Percentiles rank a stretch among this genome's conserved stretches.
phyloP scores from a whole-genome alignment of 306 rosid genomes.

The Cyamopsis tetragonoloba region DNA sequence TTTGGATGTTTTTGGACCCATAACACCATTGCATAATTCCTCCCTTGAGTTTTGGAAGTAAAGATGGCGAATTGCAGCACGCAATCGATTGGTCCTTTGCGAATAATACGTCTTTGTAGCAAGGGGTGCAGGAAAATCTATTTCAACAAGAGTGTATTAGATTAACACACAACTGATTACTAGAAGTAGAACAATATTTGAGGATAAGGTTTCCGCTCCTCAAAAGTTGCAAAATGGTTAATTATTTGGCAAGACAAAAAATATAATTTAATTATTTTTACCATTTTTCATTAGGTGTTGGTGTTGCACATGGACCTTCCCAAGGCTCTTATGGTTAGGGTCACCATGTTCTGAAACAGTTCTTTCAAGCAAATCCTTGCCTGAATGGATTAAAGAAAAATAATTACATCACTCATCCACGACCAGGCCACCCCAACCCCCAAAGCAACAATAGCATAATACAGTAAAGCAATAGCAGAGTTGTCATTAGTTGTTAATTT shows the following conservation, averaged over 20 bases:
- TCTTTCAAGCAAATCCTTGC: constrained; percentile 34
- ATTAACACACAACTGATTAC: constrained; percentile 24
- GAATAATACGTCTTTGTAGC: constrained; percentile 90
- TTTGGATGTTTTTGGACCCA: constrained; percentile 32
- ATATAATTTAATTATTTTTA: constrained; percentile 9
- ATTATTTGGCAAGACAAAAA: constrained; percentile 6
- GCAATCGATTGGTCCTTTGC: constrained; percentile 69
- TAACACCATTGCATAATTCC: constrained; percentile 39
- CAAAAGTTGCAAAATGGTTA: constrained; percentile 17
- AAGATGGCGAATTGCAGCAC: constrained; percentile 59
- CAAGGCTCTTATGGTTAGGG: constrained; percentile 28
- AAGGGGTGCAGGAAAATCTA: constrained; percentile 82
- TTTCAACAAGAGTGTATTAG: constrained; percentile 21
- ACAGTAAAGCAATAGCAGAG: constrained; percentile 5
- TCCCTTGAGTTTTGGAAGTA: constrained; percentile 54
- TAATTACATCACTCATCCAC: constrained; percentile 6
- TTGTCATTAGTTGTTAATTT: neutral
- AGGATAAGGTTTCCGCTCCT: constrained; percentile 23
- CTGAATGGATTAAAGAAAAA: constrained; percentile 34
- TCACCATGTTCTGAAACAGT: constrained; percentile 28
- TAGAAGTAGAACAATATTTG: constrained; percentile 1
- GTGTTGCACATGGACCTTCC: constrained; percentile 34
- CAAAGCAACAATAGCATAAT: neutral
- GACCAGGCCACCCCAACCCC: neutral
- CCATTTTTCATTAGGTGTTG: constrained; percentile 36